These are phyloP conservation scores for Colletotrichum orchidophilum DNA, from an alignment of 2,329 filamentous ascomycete genomes.

Conservation along the genomic window DNA sequence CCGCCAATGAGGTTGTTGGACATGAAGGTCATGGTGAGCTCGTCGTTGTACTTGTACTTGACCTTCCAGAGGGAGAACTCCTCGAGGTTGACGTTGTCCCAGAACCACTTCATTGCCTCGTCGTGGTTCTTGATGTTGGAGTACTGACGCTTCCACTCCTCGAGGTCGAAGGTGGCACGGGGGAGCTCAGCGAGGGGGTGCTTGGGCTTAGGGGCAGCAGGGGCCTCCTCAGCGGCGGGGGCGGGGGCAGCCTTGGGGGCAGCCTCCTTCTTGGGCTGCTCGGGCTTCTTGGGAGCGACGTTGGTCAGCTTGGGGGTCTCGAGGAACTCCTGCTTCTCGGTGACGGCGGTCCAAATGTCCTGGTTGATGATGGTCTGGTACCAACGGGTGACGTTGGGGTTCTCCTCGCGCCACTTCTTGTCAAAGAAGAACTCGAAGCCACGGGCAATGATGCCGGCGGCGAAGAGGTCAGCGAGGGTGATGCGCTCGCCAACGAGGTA, in stretches of 20 bases:
- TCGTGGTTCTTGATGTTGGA: constrained; percentile 80
- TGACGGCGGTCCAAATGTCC: constrained; percentile 86
- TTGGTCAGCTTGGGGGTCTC: constrained; percentile 82
- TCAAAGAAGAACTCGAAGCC: constrained; percentile 96
- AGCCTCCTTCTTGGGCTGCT: constrained; percentile 71
- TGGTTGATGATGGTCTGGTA: constrained; percentile 94
- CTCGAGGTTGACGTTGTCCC: constrained; percentile 92
- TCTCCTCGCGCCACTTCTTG: constrained; percentile 83
- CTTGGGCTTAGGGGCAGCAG: constrained; percentile 88
- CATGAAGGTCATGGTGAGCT: constrained; percentile 98
- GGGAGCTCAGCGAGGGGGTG: constrained; percentile 90
- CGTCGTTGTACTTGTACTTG: constrained; percentile 99
- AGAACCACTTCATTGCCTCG: constrained; percentile 95
- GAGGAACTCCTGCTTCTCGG: constrained; percentile 78
- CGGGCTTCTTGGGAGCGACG: constrained; percentile 80
- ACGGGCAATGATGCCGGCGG: constrained; percentile 79
- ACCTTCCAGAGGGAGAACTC: constrained; percentile 97
- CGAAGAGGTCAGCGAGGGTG: constrained; percentile 94
- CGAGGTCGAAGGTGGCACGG: constrained; percentile 82
- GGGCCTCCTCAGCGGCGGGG: constrained; percentile 56
- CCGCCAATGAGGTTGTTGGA: constrained; percentile 97
- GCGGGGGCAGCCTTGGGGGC: constrained; percentile 53
- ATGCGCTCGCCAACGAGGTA: constrained; percentile 98
- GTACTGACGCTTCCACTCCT: constrained; percentile 99
- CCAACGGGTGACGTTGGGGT: constrained; percentile 93